phyloP scores from a whole-genome alignment of 495 filamentous ascomycete species.

The Lasiosphaeris hirsuta region DNA sequence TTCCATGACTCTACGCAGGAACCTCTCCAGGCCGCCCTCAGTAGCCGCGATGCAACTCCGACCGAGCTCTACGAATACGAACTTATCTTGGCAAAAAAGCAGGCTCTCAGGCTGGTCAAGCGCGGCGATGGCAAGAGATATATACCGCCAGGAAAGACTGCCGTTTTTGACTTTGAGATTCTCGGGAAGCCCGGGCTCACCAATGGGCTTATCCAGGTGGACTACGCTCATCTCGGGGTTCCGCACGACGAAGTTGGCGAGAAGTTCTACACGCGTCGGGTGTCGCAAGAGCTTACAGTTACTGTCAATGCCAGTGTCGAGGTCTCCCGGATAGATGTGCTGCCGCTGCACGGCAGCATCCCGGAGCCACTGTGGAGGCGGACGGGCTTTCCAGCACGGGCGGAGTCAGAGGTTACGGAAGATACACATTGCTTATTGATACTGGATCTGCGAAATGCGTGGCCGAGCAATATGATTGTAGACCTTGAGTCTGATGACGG shows the following conservation, averaged over 20 bases:
- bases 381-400: conserved; percentile 20
- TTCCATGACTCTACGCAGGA: conserved; percentile 85
- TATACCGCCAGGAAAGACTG: conserved; percentile 66
- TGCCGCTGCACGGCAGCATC: conserved; percentile 60
- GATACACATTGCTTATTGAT: conserved; percentile 74
- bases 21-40: conserved; percentile 69
- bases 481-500: conserved; percentile 41
- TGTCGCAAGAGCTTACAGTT: conserved; percentile 76
- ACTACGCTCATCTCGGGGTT: conserved; percentile 72
- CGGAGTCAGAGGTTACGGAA: conserved; percentile 28
- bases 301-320: conserved; percentile 91
- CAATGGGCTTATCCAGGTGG: conserved; percentile 75
- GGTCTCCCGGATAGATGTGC: conserved; percentile 69
- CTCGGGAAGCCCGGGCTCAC: conserved; percentile 81
- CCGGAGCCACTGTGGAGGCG: conserved; percentile 46
- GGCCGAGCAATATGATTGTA: conserved; percentile 72
- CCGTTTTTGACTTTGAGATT: conserved; percentile 78
- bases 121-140: conserved; percentile 50
- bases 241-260: conserved; percentile 61
- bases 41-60: conserved; percentile 68
- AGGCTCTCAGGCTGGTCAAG: conserved; percentile 64
- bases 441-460: conserved; percentile 83
- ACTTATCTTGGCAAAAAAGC: conserved; percentile 68
- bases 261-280: conserved; percentile 78
- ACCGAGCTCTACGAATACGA: conserved; percentile 83